These are phyloP conservation scores for Paracoccidioides lutzii DNA, from an alignment of 2,329 filamentous ascomycete genomes.

Conservation along the genomic window DNA sequence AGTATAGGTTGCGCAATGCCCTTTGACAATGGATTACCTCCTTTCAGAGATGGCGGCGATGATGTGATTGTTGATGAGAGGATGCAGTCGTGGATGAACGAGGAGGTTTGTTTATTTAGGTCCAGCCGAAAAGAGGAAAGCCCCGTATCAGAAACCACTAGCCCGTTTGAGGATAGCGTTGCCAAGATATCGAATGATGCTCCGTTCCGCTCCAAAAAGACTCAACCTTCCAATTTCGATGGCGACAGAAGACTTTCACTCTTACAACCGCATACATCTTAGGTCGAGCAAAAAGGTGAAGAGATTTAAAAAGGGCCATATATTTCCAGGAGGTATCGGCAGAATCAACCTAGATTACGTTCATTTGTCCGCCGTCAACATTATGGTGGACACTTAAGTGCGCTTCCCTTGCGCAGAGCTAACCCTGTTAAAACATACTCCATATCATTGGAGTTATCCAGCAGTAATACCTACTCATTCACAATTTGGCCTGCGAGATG, in stretches of 20 bases:
- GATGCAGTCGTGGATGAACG: not conserved
- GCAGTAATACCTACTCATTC: conserved; percentile 37
- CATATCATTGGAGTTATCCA: not conserved
- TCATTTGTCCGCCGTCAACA: not conserved
- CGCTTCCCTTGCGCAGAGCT: not conserved
- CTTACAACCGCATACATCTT: not conserved
- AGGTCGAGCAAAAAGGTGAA: not conserved
- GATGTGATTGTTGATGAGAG: not conserved
- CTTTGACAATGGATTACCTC: not conserved
- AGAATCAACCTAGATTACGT: not conserved
- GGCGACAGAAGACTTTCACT: not conserved
- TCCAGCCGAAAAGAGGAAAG: conserved; percentile 6
- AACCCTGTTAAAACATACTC: not conserved
- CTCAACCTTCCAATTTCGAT: not conserved
- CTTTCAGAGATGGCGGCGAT: not conserved
- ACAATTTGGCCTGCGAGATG: conserved; percentile 42
- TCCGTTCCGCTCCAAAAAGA: not conserved
- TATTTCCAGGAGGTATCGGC: not conserved
- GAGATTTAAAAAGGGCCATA: not conserved
- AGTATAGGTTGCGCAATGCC: not conserved
- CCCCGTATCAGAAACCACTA: not conserved
- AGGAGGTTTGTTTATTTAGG: conserved; percentile 8
- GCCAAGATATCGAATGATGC: conserved; percentile 1
- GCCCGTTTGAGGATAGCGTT: conserved; percentile 16
- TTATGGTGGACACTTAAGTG: not conserved